Evolutionary conservation across 2,329 filamentous ascomycete species (phyloP).

Genomic region (Phyllosticta citriasiana): DNA sequence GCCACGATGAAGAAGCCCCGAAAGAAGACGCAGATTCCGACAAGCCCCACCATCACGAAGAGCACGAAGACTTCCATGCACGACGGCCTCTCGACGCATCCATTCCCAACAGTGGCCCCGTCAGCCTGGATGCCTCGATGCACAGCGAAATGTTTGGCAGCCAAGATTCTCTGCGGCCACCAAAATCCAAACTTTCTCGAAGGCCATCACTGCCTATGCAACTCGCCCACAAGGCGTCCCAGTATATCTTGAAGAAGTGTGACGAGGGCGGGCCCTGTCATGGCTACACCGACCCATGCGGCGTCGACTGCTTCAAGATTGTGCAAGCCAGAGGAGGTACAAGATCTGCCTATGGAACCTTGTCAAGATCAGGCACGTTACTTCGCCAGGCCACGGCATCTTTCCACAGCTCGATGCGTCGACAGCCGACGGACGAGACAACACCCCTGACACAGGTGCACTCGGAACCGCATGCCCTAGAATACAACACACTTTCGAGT

Average conservation of each 20-base stretch:
- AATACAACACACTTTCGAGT: constrained; percentile 13
- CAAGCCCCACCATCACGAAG: constrained; percentile 16
- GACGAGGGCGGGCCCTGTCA: constrained; percentile 51
- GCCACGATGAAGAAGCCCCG: constrained; percentile 46
- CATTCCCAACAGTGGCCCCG: not conserved
- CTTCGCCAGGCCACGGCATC: not conserved
- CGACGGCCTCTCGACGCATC: not conserved
- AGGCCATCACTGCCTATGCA: constrained; percentile 33
- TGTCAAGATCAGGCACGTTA: not conserved
- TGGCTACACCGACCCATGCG: constrained; percentile 52
- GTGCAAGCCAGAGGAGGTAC: constrained; percentile 29
- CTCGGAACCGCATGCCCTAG: not conserved
- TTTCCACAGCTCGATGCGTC: not conserved
- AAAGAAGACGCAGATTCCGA: constrained; percentile 14
- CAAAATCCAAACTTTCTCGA: constrained; percentile 1
- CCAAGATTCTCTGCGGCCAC: constrained; percentile 1
- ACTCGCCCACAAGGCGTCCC: constrained; percentile 35
- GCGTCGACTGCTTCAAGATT: constrained; percentile 49
- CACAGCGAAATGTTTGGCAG: constrained; percentile 6
- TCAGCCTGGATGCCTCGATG: constrained; percentile 4
- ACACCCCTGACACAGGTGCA: not conserved
- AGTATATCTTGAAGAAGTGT: constrained; percentile 42
- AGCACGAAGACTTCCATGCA: constrained; percentile 11
- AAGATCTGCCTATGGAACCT: constrained; percentile 10
- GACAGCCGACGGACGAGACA: not conserved